A percentile compares a stretch with the other conserved stretches of the same genome.
These are phyloP conservation scores for Cokeromyces recurvatus DNA, from an alignment of 371 early-diverging fungal species.

Conservation along the genomic window DNA sequence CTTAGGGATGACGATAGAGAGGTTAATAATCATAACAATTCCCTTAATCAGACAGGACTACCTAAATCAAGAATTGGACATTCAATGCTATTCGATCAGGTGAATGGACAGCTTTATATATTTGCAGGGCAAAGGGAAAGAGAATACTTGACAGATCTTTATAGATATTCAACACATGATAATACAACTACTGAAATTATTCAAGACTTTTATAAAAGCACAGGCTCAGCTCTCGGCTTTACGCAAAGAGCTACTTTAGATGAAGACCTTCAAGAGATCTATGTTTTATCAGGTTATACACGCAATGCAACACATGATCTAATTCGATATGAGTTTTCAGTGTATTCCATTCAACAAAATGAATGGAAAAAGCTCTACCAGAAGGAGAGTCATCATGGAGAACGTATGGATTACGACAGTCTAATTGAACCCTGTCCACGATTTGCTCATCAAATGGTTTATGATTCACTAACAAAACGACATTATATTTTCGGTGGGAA, in stretches of 20 bases:
- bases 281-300: constrained; percentile 65
- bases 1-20: too few relatives aligned
- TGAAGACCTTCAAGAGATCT: constrained; percentile 68
- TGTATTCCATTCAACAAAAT: constrained; percentile 58
- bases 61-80: constrained; percentile 84
- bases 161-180: constrained; percentile 74
- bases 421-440: constrained; percentile 71
- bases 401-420: not conserved
- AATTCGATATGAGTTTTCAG: constrained; percentile 74
- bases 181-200: constrained; percentile 72
- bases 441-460: constrained; percentile 86
- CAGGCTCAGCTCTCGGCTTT: constrained; percentile 77
- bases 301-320: constrained; percentile 38
- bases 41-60: too few relatives aligned
- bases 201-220: constrained; percentile 62
- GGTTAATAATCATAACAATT: too few relatives aligned
- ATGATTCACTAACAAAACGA: constrained; percentile 50
- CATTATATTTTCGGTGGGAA: constrained; percentile 91
- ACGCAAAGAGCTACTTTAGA: constrained; percentile 88
- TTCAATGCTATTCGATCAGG: constrained; percentile 82
- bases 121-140: constrained; percentile 87
- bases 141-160: constrained; percentile 71
- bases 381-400: constrained; percentile 34
- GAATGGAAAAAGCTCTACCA: constrained; percentile 77
- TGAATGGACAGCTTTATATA: constrained; percentile 71